These are phyloP conservation scores for Termitomyces sp. DNA, from an alignment of 768 basidiomycete genomes.

Conservation along the genomic window DNA sequence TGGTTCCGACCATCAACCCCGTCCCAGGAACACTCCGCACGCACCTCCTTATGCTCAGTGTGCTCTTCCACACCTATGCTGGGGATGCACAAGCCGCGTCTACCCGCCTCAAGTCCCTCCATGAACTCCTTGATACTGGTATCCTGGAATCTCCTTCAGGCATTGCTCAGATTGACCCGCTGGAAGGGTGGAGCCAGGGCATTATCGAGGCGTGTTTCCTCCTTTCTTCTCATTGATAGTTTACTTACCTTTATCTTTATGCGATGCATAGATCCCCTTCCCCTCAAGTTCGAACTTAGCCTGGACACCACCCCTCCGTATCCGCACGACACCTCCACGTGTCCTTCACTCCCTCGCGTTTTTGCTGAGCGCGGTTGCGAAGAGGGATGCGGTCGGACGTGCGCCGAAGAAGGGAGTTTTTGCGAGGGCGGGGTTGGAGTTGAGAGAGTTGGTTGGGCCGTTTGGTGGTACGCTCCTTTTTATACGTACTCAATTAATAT, in stretches of 20 bases:
- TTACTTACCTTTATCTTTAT: conserved; percentile 11
- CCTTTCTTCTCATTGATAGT: conserved; percentile 1
- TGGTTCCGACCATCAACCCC: neutral
- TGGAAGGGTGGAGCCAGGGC: conserved; percentile 28
- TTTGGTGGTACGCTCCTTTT: conserved; percentile 21
- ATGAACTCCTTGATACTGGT: conserved; percentile 65
- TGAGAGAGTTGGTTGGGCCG: conserved; percentile 32
- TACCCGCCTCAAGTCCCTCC: conserved; percentile 54
- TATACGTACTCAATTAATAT: neutral
- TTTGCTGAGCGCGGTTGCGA: conserved; percentile 61
- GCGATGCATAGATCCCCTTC: conserved; percentile 27
- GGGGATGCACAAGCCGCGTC: conserved; percentile 48
- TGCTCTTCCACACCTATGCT: conserved; percentile 59
- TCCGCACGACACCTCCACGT: conserved; percentile 68
- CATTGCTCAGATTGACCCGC: neutral
- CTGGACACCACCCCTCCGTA: conserved; percentile 28
- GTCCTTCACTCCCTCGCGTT: conserved; percentile 63
- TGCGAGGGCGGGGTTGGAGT: conserved; percentile 56
- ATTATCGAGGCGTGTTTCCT: conserved; percentile 28
- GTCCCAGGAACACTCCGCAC: conserved; percentile 31
- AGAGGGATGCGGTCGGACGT: conserved; percentile 71
- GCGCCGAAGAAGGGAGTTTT: conserved; percentile 73
- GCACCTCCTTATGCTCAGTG: conserved; percentile 60
- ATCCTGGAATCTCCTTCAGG: conserved; percentile 27
- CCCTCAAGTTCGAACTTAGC: conserved; percentile 8